These are phyloP conservation scores for Amylostereum areolatum DNA, from an alignment of 1,284 basidiomycete species.

Conservation along the genomic window DNA sequence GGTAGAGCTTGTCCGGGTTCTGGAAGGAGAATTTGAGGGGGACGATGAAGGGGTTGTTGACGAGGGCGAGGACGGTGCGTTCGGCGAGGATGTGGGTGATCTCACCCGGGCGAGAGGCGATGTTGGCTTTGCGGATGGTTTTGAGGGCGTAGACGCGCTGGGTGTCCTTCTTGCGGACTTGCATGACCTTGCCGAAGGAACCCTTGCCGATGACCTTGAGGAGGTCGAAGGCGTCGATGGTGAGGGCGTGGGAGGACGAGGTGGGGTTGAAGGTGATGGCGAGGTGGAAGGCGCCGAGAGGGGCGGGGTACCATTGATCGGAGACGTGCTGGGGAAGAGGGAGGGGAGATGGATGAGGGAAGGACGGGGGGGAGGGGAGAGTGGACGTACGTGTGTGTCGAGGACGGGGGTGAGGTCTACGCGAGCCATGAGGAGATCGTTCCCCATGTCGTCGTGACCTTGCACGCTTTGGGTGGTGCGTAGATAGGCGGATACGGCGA, in stretches of 20 bases:
- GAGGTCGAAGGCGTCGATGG: conserved; percentile 94
- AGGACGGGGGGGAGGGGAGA: conserved; percentile 7
- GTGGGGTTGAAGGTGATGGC: conserved; percentile 89
- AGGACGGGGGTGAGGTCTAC: conserved; percentile 88
- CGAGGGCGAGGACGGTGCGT: conserved; percentile 92
- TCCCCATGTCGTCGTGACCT: conserved; percentile 86
- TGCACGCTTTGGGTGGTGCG: conserved; percentile 63
- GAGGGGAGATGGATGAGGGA: conserved; percentile 3
- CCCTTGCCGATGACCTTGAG: conserved; percentile 99
- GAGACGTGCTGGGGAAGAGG: conserved; percentile 64
- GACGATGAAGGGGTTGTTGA: conserved; percentile 99
- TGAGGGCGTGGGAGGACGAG: conserved; percentile 74
- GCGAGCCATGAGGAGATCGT: conserved; percentile 86
- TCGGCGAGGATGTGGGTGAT: conserved; percentile 99
- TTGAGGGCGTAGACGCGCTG: conserved; percentile 97
- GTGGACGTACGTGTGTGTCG: conserved; percentile 60
- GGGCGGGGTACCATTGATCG: conserved; percentile 86
- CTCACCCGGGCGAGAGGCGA: conserved; percentile 92
- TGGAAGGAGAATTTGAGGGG: conserved; percentile 99
- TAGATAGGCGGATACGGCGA: conserved; percentile 85
- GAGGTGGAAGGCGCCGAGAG: conserved; percentile 89
- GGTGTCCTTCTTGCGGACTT: conserved; percentile 98
- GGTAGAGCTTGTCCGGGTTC: conserved; percentile 94
- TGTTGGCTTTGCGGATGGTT: conserved; percentile 98
- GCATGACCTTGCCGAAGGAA: conserved; percentile 97